Base-by-base conservation (phyloP, 768 basidiomycete genomes). In the Tylopilus sp. region DNA sequence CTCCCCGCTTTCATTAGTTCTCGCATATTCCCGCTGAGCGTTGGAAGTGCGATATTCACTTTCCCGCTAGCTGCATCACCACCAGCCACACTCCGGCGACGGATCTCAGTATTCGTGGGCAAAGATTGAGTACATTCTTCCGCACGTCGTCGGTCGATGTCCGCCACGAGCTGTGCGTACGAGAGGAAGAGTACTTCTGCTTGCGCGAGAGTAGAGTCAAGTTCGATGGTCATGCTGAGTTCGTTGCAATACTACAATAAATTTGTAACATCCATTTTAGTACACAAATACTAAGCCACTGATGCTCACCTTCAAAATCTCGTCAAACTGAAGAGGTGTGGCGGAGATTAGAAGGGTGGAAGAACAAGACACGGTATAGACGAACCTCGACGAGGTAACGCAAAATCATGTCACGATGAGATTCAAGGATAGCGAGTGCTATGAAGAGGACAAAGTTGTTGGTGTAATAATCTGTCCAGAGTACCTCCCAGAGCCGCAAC, bases 101-200 rank as follows among this genome's bases (percentile, higher is more conserved):
- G 75, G 37, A 72, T 74, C 53, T 72, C 67, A 49, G 59, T 71
- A 17, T 49, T 45, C 3, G 64, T 48, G 1, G 66, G 61, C 6
- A 63, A 50, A 37, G 33, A 48, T 17, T 53, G 56, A 14, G 59
- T 54, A 5, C 48, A 46, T 43, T 79, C 79, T 56, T 92, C 90
- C 0, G 81, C 83, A 57, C 78, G 81, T 57, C 87, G 82, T 31
- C 88, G 82, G 67, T 97, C 93, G 61, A 96, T 83, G 67, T 96
- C 93, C 11, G 88, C 88, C 21, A 98, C 86, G 21, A 97, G 72
- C 63, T 90, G 87, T 13, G 85, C 76, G 74, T 97, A 98, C 1
- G 93, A 93, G 3, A 96, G 78, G 78, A 92, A 98, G 21, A 99
- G 79, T 16, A 98, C 94, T 71, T 99, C 97, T 11, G 96, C 97